These are phyloP conservation scores for Arthroderma sp. DNA, from an alignment of 2,329 filamentous ascomycete genomes.

Conservation along the genomic window DNA sequence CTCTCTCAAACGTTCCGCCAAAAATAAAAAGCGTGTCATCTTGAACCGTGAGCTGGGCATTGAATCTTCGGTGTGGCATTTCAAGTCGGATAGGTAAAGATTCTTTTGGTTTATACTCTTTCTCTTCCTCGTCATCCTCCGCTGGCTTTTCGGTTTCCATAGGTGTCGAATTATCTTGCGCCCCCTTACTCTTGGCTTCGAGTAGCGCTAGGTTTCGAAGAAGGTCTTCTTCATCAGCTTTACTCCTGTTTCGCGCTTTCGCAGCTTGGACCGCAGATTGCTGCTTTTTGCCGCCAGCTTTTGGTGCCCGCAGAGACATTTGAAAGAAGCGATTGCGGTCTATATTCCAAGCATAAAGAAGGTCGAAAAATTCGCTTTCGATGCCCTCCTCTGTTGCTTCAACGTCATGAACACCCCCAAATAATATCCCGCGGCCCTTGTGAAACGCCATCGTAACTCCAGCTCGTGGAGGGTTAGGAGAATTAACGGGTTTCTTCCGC, in stretches of 20 bases:
- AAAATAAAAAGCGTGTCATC: constrained; percentile 89
- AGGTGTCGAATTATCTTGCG: constrained; percentile 29
- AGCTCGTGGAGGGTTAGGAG: constrained; percentile 68
- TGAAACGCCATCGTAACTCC: constrained; percentile 91
- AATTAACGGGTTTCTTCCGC: constrained; percentile 81
- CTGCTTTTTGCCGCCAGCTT: constrained; percentile 50
- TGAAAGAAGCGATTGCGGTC: constrained; percentile 93
- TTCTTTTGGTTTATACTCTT: constrained; percentile 37
- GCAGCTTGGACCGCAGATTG: constrained; percentile 21
- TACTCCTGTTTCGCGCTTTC: constrained; percentile 54
- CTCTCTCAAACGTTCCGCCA: constrained; percentile 89
- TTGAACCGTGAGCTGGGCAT: constrained; percentile 78
- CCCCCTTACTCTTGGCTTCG: constrained; percentile 54
- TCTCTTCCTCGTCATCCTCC: constrained; percentile 43
- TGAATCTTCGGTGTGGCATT: constrained; percentile 81
- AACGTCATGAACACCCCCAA: constrained; percentile 88
- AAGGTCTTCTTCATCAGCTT: constrained; percentile 84
- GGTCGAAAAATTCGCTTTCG: constrained; percentile 94
- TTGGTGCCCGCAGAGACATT: constrained; percentile 60
- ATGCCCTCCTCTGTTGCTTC: constrained; percentile 88
- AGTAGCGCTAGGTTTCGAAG: constrained; percentile 75
- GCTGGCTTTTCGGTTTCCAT: constrained; percentile 27
- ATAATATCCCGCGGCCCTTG: constrained; percentile 81
- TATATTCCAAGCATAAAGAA: constrained; percentile 83
- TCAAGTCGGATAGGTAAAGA: constrained; percentile 60